phyloP scores from a whole-genome alignment of 805 yeast species.

The Brettanomyces bruxellensis region DNA sequence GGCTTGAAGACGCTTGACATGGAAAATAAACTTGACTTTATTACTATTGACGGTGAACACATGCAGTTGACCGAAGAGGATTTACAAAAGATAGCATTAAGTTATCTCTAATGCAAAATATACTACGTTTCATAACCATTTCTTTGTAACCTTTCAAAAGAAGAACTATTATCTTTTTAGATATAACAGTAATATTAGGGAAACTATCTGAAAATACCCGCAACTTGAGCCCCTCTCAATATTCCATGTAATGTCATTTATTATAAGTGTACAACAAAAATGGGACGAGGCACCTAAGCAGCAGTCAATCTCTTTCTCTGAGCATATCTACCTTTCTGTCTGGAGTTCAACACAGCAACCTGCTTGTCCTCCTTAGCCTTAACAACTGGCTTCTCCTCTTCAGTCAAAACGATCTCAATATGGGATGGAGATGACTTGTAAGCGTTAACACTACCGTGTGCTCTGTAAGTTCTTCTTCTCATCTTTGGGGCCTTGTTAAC shows the following conservation, averaged over 20 bases:
- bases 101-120: constrained; percentile 30
- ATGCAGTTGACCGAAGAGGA: constrained; percentile 54
- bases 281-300: constrained; percentile 22
- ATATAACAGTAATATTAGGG: not conserved
- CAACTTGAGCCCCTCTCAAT: not conserved
- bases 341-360: constrained; percentile 64
- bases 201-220: not conserved
- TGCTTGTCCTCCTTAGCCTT: constrained; percentile 55
- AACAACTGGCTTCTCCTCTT: constrained; percentile 87
- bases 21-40: constrained; percentile 36
- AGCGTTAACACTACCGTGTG: constrained; percentile 99
- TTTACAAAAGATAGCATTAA: constrained; percentile 32
- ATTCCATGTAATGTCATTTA: not conserved
- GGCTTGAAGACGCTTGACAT: constrained; percentile 46
- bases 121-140: not conserved
- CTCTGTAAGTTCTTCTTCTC: constrained; percentile 99
- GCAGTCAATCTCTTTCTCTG: constrained; percentile 82
- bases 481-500: constrained; percentile 99
- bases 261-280: not conserved
- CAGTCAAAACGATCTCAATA: constrained; percentile 95
- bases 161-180: not conserved
- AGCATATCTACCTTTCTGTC: constrained; percentile 90
- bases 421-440: constrained; percentile 99
- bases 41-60: constrained; percentile 48
- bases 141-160: not conserved